Percentiles rank a stretch among this genome's conserved stretches.
phyloP scores from a whole-genome alignment of 2,329 filamentous ascomycete genomes.

The Colletotrichum tropicale region DNA sequence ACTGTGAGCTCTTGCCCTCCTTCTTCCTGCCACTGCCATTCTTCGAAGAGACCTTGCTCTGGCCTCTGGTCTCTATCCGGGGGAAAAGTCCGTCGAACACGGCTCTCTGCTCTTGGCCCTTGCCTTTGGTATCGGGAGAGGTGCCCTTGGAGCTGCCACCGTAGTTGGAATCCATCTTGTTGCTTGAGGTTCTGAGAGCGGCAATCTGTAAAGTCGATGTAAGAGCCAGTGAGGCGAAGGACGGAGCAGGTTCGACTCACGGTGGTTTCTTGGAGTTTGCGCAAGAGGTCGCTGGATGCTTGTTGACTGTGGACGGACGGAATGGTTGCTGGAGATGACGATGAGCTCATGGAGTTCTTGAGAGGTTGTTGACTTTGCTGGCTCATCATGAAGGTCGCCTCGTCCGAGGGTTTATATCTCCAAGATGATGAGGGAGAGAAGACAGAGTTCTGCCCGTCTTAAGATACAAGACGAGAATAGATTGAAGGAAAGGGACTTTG shows the following conservation, averaged over 20 bases:
- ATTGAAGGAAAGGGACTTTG: conserved; percentile 12
- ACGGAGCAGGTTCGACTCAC: not conserved
- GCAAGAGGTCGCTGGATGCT: conserved; percentile 6
- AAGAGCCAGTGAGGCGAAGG: not conserved
- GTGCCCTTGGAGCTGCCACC: conserved; percentile 20
- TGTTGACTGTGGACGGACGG: not conserved
- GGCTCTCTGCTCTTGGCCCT: not conserved
- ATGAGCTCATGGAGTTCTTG: not conserved
- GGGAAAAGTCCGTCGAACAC: conserved; percentile 26
- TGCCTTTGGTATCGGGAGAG: conserved; percentile 14
- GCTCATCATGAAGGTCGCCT: conserved; percentile 12
- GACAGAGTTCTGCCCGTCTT: not conserved
- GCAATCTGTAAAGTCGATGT: not conserved
- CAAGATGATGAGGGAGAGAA: not conserved
- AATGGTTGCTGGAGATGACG: not conserved
- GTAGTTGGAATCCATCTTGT: conserved; percentile 9
- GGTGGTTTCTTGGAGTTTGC: conserved; percentile 16
- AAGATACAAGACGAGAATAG: not conserved
- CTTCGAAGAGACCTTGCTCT: conserved; percentile 20
- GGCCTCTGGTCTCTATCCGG: conserved; percentile 27
- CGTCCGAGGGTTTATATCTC: conserved; percentile 10
- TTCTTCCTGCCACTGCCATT: conserved; percentile 17
- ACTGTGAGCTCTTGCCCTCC: conserved; percentile 5
- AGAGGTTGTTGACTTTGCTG: not conserved
- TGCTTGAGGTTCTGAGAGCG: conserved; percentile 1